Base-by-base conservation (phyloP, 805 yeast species). In the Suhomyces xylopsoci region DNA sequence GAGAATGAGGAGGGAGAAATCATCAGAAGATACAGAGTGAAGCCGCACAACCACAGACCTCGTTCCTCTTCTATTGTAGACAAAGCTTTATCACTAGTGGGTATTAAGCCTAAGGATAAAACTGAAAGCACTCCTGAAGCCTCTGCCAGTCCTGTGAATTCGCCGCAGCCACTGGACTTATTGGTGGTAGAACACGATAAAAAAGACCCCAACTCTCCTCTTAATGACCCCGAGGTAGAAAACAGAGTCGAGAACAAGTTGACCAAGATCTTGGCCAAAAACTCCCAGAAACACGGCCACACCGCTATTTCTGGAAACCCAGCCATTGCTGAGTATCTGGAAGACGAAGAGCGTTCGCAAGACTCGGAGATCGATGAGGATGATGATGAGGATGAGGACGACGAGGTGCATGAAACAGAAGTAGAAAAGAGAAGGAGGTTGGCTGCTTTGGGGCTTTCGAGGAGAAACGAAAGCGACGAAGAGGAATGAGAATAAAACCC, bases 1-100 rank as follows among this genome's bases (percentile, higher is more conserved):
- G 99, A 93, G 68, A 88, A 91, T 62, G 89, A 82, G 45, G 96
- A 92, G 10, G 99, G 98, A 57, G 98, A 93, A 60, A 82, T 94
- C 51, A 75, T 94, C 45, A 83, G 97, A 63, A 78, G 96, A 50
- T 93, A 91, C 69, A 75, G 51, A 60, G 84, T 92, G 49, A 88
- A 85, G 61, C 79, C 82, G 3, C 90, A 84, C 58, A 47, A 42
- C 20, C 50, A 34, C n/a, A 43, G 53, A 26, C 26, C 45, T 53
- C 48, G 80, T 24, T 72, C 82, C 1, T 65, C 70, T 2, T 67
- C 81, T 3, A 66, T 77, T 46, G 68, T 75, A 6, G 68, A 61
- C 43, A 78, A 71, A 53, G 86, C 87, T 1, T 71, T 84, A 34
- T 71, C 80, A 1, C 74, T 76, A 46, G 84, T 85, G 42, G 89